A percentile compares a stretch with the other conserved stretches of the same genome.
phyloP scores from a whole-genome alignment of 495 filamentous ascomycete species.

The Annulohypoxylon moriforme region DNA sequence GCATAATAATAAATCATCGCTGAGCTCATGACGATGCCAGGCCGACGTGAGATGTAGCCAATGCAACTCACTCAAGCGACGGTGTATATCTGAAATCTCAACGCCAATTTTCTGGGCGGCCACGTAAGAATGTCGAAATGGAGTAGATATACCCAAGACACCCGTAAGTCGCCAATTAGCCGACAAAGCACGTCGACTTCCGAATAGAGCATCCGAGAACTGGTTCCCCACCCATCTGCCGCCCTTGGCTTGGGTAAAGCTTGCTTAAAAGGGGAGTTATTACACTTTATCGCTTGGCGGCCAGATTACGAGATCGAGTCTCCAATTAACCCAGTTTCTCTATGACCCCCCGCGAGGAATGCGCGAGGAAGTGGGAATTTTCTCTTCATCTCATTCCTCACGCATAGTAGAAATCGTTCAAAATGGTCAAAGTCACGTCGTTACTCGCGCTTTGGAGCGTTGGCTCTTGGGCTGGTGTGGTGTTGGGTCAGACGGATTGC shows the following conservation, averaged over 20 bases:
- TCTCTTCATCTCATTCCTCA: neutral
- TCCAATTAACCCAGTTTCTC: slow-evolving; percentile 10
- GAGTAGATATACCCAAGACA: neutral
- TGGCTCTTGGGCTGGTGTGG: slow-evolving; percentile 19
- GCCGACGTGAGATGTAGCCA: neutral
- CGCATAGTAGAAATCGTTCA: neutral
- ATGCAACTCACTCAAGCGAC: neutral
- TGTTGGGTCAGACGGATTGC: slow-evolving; percentile 29
- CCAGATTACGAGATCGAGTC: slow-evolving; percentile 1
- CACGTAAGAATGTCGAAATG: neutral
- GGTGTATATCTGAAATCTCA: neutral
- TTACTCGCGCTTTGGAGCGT: slow-evolving; percentile 39
- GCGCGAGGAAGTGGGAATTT: neutral
- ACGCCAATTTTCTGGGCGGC: neutral
- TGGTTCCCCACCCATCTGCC: slow-evolving; percentile 22
- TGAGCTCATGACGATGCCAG: neutral
- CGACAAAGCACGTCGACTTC: slow-evolving; percentile 22
- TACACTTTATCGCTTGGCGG: slow-evolving; percentile 30
- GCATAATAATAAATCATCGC: neutral
- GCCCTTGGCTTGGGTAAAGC: slow-evolving; percentile 35
- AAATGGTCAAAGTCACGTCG: slow-evolving; percentile 36
- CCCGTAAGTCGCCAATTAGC: slow-evolving; percentile 31
- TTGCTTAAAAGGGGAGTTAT: slow-evolving; percentile 34
- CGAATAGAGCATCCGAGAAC: slow-evolving; percentile 30
- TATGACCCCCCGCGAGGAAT: neutral